Conservation (phyloP, 2,329 filamentous ascomycete genomes). For the Bretziella fagacearum region DNA sequence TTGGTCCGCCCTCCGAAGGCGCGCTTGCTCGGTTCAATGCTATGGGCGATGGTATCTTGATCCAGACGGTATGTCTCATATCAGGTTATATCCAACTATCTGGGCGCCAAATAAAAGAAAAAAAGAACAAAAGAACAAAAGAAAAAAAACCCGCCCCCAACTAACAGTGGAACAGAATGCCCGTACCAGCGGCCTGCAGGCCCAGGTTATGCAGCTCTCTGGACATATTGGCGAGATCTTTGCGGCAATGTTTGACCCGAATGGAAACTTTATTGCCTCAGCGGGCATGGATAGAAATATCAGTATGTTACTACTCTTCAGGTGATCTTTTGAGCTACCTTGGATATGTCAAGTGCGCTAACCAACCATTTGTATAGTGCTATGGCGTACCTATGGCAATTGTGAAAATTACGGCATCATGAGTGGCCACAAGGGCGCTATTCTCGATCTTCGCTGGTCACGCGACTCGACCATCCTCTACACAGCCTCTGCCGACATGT, state of each 20-base stretch:
- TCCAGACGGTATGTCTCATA: slow-evolving; percentile 30
- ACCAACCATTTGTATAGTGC: too few species aligned
- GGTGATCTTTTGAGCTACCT: not conserved
- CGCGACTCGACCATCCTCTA: slow-evolving; percentile 82
- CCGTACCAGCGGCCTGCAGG: slow-evolving; percentile 67
- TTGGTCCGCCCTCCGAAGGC: slow-evolving; percentile 30
- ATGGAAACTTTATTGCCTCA: slow-evolving; percentile 77
- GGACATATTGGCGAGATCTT: slow-evolving; percentile 80
- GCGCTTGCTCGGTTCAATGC: slow-evolving; percentile 36
- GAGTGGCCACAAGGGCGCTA: slow-evolving; percentile 74
- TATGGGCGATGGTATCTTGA: slow-evolving; percentile 27
- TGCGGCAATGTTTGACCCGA: slow-evolving; percentile 73
- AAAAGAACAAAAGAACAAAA: too few species aligned
- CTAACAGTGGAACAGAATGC: slow-evolving; percentile 37
- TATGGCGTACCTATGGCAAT: slow-evolving; percentile 84
- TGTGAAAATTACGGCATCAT: slow-evolving; percentile 90
- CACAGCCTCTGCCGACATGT: slow-evolving; percentile 84
- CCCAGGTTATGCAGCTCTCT: slow-evolving; percentile 84
- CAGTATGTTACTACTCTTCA: slow-evolving; percentile 37
- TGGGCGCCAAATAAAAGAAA: not conserved
- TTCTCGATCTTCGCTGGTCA: slow-evolving; percentile 91
- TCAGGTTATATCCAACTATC: not conserved
- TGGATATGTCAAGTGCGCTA: too few species aligned
- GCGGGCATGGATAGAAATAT: slow-evolving; percentile 91
- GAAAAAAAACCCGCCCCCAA: too few species aligned